Evolutionary conservation across 257 asterid genomes (phyloP), one percentile per base, ranked within the genome.

Genomic region (Scutellaria baicalensis): DNA sequence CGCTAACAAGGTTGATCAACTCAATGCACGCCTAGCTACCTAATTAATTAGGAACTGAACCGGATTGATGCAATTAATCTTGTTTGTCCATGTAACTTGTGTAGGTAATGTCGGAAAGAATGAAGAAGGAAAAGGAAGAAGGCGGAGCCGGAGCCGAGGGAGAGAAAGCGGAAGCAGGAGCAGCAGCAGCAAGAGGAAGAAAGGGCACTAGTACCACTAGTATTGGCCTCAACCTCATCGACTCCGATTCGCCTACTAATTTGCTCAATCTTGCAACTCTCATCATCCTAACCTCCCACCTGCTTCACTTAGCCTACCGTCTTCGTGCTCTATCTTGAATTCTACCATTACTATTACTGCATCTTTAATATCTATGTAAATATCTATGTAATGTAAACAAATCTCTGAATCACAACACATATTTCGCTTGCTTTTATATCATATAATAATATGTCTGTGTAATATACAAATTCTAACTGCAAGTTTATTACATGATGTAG

Each of bases 111-210:
- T 71, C 80, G 59, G 87, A 86, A 52, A 83, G 84, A 42, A 73
- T 84, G 86, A 83, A 75, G 80, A 59, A 76, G 76, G 96, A 86
- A 60, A 89, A 89, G 76, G 95, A 89, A 81, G 93, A 80, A 50
- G 83, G 82, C 43, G 44, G 55, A 1, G 17, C 70, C 0, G 73
- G 54, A 45, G 54, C 36, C 0, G 35, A 2, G 11, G 2, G 14
- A 0, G n/a, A 16, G 40, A 20, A 31, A 3, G 35, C 2, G 16
- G 72, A 40, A 1, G 45, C 17, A 48, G n/a, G n/a, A 23, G 67
- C 27, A 10, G 68, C 1, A 1, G 35, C 66, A 6, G 69, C n/a
- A n/a, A n/a, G n/a, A n/a, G n/a, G n/a, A n/a, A n/a, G n/a, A n/a
- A n/a, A n/a, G n/a, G n/a, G n/a, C n/a, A n/a, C n/a, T n/a, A n/a